A percentile compares a stretch with the other conserved stretches of the same genome.
Evolutionary conservation across 768 basidiomycete species (phyloP).

Genomic region (Russula brevipes): DNA sequence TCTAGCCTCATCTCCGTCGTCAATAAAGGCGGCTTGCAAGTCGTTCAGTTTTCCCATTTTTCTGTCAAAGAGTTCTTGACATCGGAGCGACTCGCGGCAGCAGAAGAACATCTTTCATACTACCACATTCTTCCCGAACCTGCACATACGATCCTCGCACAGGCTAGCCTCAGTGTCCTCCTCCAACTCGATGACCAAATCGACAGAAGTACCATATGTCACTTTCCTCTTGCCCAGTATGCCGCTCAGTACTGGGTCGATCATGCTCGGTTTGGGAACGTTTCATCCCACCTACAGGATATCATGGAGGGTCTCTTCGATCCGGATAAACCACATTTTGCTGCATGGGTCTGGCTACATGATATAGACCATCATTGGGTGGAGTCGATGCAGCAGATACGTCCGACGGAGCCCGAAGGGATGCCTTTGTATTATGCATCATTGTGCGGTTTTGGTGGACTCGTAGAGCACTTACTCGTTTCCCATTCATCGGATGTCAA

Average conservation of each 20-base stretch:
- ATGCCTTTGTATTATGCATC: slow-evolving; percentile 5
- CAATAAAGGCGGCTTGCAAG: not conserved
- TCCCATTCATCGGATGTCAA: not conserved
- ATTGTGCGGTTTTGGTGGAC: slow-evolving; percentile 4
- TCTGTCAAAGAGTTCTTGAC: slow-evolving; percentile 19
- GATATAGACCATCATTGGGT: slow-evolving; percentile 4
- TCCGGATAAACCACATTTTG: not conserved
- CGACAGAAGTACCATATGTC: not conserved
- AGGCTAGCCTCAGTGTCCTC: not conserved
- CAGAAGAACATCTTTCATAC: not conserved
- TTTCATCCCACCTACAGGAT: not conserved
- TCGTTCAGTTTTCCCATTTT: slow-evolving; percentile 11
- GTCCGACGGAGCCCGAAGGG: not conserved
- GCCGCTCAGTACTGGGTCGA: slow-evolving; percentile 14
- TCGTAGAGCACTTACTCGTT: slow-evolving; percentile 1
- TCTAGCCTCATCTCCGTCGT: not conserved
- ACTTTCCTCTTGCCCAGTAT: not conserved
- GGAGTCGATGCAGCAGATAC: not conserved
- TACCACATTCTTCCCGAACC: slow-evolving; percentile 4
- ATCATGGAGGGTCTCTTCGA: slow-evolving; percentile 5
- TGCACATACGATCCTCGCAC: slow-evolving; percentile 6
- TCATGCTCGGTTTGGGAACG: not conserved
- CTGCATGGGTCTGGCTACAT: slow-evolving; percentile 11
- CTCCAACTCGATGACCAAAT: slow-evolving; percentile 4
- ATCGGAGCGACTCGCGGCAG: not conserved